Conservation (phyloP, 1,139 yeast species). For the Yarrowia galli region DNA sequence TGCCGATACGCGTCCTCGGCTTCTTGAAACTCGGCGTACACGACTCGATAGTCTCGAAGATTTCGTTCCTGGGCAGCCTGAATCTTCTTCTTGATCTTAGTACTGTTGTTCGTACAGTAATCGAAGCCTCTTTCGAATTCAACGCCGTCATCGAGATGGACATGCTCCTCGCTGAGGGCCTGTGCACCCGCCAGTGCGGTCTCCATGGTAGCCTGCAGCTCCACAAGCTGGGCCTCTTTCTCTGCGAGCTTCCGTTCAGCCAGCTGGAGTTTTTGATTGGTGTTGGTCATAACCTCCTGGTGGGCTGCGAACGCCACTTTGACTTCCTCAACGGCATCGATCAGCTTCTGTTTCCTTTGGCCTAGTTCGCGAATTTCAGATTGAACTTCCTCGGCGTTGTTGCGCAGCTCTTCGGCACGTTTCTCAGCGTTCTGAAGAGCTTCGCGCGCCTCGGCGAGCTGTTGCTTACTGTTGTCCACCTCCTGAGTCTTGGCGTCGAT, state of each 20-base stretch:
- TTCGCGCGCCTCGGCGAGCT: constrained; percentile 41
- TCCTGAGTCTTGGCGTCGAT: not conserved
- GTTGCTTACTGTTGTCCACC: constrained; percentile 42
- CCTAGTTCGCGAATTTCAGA: constrained; percentile 40
- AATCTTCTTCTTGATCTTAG: constrained; percentile 45
- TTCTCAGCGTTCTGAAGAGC: constrained; percentile 3
- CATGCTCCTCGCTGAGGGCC: constrained; percentile 27
- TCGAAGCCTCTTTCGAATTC: constrained; percentile 46
- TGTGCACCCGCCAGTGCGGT: constrained; percentile 36
- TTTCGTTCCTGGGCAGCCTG: constrained; percentile 50
- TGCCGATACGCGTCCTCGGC: not conserved
- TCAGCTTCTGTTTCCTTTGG: not conserved
- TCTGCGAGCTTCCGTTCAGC: constrained; percentile 42
- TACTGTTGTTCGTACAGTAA: constrained; percentile 8
- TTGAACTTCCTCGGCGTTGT: not conserved
- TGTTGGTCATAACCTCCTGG: constrained; percentile 36
- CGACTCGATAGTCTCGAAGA: constrained; percentile 41
- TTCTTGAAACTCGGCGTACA: not conserved
- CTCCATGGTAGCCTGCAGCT: not conserved
- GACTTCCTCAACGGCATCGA: not conserved
- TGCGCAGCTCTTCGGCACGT: not conserved
- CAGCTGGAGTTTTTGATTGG: constrained; percentile 38
- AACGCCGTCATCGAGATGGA: constrained; percentile 39
- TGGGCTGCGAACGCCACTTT: constrained; percentile 38
- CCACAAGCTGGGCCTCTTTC: not conserved